Evolutionary conservation across 768 basidiomycete genomes (phyloP), one percentile per base, ranked within the genome.

Genomic region (Pulveroboletus frians): DNA sequence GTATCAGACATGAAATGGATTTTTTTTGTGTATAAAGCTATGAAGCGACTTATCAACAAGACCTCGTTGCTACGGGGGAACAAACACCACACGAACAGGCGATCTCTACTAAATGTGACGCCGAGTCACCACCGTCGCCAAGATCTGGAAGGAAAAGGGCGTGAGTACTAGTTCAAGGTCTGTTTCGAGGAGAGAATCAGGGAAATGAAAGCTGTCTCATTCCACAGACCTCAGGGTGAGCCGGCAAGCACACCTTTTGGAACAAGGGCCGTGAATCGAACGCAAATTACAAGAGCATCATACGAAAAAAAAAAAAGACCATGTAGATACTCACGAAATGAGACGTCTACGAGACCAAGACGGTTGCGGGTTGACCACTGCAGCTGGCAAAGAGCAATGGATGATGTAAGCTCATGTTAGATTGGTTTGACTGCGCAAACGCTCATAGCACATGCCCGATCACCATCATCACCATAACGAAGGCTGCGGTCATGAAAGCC

Each of bases 201-300:
- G 70, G 63, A 67, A 50, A 63, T 62, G 53, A 46, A 64, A 64
- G 60, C 78, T 82, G 84, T 88, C 86, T 88, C 87, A 88, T 78
- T 68, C 63, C 76, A 73, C 68, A 68, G 61, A 59, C 74, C 78
- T 76, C 85, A 85, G 84, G 79, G 74, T 70, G 72, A 64, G 78
- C 83, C 72, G 86, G 87, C 87, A 73, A 74, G 82, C 78, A 74
- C 71, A 70, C 80, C 85, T 78, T 88, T 86, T 84, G 79, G 76
- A 71, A 58, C 76, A 73, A 72, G 74, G 72, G 65, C 63, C 66
- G 69, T 65, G 73, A 65, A 70, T 89, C 87, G 85, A 88, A 88
- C 87, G 87, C 87, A 89, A 89, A 89, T 89, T 89, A 89, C 87
- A 71, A 74, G 67, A 69, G 57, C 84, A 88, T 87, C 75, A 71